Base-by-base conservation (phyloP, 805 yeast genomes). In the Lipomyces spencermartinsiae region DNA sequence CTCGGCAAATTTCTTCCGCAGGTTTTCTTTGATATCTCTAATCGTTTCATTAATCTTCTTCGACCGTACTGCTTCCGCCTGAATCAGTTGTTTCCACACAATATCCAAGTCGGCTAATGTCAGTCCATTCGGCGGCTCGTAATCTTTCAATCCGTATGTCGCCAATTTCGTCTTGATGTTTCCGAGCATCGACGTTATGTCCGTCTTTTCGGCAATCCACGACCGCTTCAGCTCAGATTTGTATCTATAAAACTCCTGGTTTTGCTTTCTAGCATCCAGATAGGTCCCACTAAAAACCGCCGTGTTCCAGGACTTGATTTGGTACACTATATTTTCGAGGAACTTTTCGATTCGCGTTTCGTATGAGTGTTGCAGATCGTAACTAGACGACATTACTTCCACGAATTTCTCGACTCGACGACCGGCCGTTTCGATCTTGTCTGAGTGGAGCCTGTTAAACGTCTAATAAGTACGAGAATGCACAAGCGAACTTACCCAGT, bases 141-240 rank as follows among this genome's bases (percentile, higher is more conserved):
- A 80, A 49, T 75, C 78, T 43, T 71, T 74, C 33, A 80, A 72
- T 0, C 76, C 76, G 59, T 78, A 79, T 0, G 80, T 78, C 2
- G 79, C 77, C 22, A 79, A 71, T 62, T 81, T 80, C 8, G 81
- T 78, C 35, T 78, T 75, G 55, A 81, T 78, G 59, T 78, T 80
- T 8, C 81, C 78, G 31, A 78, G 73, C 57, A 80, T 71, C 2
- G 80, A 74, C 1, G 75, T 74, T 55, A 81, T 71, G 31, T 78
- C 80, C 7, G 80, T 68, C 70, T 78, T 80, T 61, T 80, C 83
- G 1, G 74, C 73, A 31, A 78, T 71, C 83, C 83, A 81, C 4
- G 75, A 73, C 14, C 82, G 73, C 67, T 80, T 81, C 10, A 74
- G 70, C 4, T 71, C 62, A 55, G 63, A 58, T 61, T 78, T 78